A percentile compares a stretch with the other conserved stretches of the same genome.
Conservation (phyloP, 129 eudicot genomes). For the Flaveria bidentis region DNA sequence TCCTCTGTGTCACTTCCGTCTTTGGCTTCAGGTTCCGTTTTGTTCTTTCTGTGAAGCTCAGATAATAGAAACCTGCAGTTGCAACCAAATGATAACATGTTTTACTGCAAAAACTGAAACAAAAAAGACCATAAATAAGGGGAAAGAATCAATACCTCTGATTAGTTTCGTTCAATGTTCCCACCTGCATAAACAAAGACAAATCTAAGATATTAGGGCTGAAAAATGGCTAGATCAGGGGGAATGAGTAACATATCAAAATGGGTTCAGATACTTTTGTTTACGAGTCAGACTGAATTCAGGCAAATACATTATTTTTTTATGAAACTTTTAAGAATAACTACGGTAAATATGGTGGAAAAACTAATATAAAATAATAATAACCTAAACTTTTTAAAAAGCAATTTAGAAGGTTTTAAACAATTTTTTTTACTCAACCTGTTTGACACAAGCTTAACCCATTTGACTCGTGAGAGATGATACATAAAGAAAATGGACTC, state of each 20-base stretch:
- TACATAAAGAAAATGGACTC: neutral
- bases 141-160: slow-evolving; percentile 41
- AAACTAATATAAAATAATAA: neutral
- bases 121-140: neutral
- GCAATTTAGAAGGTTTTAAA: neutral
- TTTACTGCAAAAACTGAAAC: neutral
- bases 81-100: neutral
- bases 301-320: neutral
- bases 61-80: slow-evolving; percentile 58
- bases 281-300: neutral
- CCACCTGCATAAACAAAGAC: slow-evolving; percentile 46
- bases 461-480: neutral
- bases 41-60: slow-evolving; percentile 49
- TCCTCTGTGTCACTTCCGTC: slow-evolving; percentile 82
- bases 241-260: neutral
- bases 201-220: neutral
- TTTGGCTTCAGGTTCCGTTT: slow-evolving; percentile 59
- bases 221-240: neutral
- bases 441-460: neutral
- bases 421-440: neutral
- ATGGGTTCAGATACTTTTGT: neutral
- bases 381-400: neutral
- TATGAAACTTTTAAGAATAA: neutral
- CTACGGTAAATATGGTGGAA: neutral
- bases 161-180: slow-evolving; percentile 28